Conservation (phyloP, 306 rosid species). For the Dryas drummondii region DNA sequence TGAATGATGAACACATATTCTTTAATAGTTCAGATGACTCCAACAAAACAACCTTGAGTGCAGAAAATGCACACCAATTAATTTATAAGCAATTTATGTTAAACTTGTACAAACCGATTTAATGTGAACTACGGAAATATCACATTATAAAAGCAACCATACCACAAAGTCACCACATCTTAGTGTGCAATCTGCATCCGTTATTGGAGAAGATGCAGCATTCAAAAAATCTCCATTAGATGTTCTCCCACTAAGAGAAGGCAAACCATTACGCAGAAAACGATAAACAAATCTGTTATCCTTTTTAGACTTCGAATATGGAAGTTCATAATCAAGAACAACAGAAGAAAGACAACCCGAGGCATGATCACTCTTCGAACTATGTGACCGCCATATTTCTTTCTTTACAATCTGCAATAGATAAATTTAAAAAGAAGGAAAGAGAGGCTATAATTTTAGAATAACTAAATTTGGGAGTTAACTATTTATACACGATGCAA, state of each 20-base stretch:
- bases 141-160: conserved; percentile 20
- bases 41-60: background rate
- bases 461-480: conserved; percentile 15
- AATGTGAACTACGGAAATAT: background rate
- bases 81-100: background rate
- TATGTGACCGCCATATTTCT: conserved; percentile 59
- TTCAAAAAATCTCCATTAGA: conserved; percentile 35
- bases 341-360: conserved; percentile 60
- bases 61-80: background rate
- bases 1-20: background rate
- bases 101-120: background rate
- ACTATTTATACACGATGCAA: conserved; percentile 11
- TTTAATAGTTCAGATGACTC: background rate
- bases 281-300: conserved; percentile 61
- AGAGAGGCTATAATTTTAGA: background rate
- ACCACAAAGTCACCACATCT: conserved; percentile 90
- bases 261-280: conserved; percentile 49
- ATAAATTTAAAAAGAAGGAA: background rate
- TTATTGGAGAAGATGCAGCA: conserved; percentile 35
- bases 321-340: conserved; percentile 62
- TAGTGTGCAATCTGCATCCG: conserved; percentile 50
- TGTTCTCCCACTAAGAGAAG: conserved; percentile 30
- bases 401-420: conserved; percentile 65
- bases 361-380: conserved; percentile 38
- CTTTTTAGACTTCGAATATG: conserved; percentile 39